Evolutionary conservation across 768 basidiomycete genomes (phyloP).

Genomic region (Xanthoconium stramineum): DNA sequence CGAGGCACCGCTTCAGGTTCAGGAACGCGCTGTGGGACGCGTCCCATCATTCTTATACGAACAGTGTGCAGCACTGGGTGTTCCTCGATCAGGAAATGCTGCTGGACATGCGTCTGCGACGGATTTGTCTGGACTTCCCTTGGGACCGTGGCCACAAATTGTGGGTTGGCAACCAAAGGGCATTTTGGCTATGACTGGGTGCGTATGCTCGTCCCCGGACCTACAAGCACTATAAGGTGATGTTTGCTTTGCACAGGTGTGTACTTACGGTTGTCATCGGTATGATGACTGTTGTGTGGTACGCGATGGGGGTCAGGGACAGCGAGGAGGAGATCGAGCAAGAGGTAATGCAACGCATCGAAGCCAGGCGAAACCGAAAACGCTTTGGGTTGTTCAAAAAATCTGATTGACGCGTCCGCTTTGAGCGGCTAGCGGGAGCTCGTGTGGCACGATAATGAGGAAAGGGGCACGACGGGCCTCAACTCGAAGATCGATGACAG

Average conservation of each 20-base stretch:
- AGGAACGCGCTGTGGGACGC: constrained; percentile 42
- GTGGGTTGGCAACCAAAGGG: constrained; percentile 72
- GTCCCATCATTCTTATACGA: constrained; percentile 62
- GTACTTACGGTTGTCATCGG: constrained; percentile 83
- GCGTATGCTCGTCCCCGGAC: constrained; percentile 18
- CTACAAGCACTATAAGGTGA: not conserved
- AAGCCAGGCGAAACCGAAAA: constrained; percentile 50
- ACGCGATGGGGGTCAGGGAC: constrained; percentile 66
- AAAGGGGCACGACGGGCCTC: too few relatives aligned
- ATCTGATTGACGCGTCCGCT: not conserved
- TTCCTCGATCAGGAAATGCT: constrained; percentile 76
- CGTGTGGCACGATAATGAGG: too few relatives aligned
- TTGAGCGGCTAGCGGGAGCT: too few relatives aligned
- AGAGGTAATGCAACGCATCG: constrained; percentile 56
- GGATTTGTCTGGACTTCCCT: constrained; percentile 61
- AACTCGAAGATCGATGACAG: too few relatives aligned
- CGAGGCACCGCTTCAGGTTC: constrained; percentile 72
- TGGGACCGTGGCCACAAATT: constrained; percentile 72
- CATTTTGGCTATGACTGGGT: constrained; percentile 75
- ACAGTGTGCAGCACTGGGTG: constrained; percentile 65
- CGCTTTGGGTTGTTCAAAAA: constrained; percentile 40
- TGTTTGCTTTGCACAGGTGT: constrained; percentile 48
- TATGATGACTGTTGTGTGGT: constrained; percentile 83
- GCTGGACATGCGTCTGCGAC: constrained; percentile 71
- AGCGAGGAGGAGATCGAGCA: constrained; percentile 81